Conservation (phyloP, 306 rosid genomes). For the Fragaria ananassa region DNA sequence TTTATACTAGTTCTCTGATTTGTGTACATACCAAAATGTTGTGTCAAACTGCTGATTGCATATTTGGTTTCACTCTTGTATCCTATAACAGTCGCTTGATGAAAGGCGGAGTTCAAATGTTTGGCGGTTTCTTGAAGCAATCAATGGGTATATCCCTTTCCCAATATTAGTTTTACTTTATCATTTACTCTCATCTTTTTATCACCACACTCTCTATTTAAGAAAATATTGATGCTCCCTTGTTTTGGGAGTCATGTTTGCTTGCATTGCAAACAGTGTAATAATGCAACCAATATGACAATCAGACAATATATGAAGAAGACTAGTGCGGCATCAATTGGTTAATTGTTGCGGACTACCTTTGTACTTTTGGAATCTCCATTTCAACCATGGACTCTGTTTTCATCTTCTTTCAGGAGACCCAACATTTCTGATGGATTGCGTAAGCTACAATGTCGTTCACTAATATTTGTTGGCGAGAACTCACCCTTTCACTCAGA, state of each 20-base stretch:
- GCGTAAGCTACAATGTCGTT: conserved; percentile 76
- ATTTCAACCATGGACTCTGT: background rate
- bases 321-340: background rate
- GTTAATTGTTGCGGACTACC: background rate
- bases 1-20: conserved; percentile 1
- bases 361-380: conserved; percentile 4
- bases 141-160: conserved; percentile 59
- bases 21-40: background rate
- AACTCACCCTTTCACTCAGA: conserved; percentile 78
- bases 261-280: background rate
- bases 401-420: conserved; percentile 54
- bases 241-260: background rate
- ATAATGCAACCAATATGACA: background rate
- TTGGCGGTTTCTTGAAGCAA: conserved; percentile 92
- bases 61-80: conserved; percentile 25
- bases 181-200: background rate
- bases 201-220: background rate
- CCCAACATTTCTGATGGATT: conserved; percentile 67
- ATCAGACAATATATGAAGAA: background rate
- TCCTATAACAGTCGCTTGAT: conserved; percentile 64
- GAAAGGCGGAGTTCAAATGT: conserved; percentile 80
- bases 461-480: conserved; percentile 89
- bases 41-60: conserved; percentile 22
- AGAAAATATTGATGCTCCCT: background rate
- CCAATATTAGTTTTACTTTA: background rate